Evolutionary conservation across 345 rosid genomes (phyloP).

Genomic region (Aurinia saxatilis): DNA sequence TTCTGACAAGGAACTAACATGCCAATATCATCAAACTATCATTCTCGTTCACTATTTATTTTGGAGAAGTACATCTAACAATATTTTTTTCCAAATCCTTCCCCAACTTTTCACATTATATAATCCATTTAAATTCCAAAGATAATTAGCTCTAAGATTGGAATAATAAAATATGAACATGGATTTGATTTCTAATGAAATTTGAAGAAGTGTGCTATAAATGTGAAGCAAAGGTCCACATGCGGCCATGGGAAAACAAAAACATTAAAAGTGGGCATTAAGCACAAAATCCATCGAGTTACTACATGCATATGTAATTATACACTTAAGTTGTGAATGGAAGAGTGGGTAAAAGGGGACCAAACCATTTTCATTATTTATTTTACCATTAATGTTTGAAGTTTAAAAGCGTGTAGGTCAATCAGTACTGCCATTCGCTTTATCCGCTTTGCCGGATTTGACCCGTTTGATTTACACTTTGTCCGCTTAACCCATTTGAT

Average conservation of each 20-base stretch:
- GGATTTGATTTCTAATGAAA: not conserved
- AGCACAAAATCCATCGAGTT: conserved; percentile 25
- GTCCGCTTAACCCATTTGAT: no score
- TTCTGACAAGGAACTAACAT: conserved; percentile 71
- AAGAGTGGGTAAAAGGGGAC: no score
- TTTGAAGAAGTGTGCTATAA: not conserved
- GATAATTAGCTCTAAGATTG: not conserved
- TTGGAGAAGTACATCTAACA: conserved; percentile 8
- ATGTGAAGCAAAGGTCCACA: conserved; percentile 43
- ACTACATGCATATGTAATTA: not conserved
- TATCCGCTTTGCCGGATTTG: no score
- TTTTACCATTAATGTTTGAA: no score
- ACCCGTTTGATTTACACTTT: no score
- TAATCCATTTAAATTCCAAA: not conserved
- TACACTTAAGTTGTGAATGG: no score
- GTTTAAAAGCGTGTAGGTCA: no score
- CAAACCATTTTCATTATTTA: no score
- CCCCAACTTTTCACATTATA: conserved; percentile 16
- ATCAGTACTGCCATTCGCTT: no score
- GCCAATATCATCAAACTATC: conserved; percentile 18
- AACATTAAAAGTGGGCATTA: conserved; percentile 19
- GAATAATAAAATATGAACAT: not conserved
- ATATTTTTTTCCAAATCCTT: not conserved
- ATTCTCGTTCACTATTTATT: conserved; percentile 14
- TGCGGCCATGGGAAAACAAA: conserved; percentile 30